phyloP scores from a whole-genome alignment of 306 rosid species.

The Ammopiptanthus mongolicus region DNA sequence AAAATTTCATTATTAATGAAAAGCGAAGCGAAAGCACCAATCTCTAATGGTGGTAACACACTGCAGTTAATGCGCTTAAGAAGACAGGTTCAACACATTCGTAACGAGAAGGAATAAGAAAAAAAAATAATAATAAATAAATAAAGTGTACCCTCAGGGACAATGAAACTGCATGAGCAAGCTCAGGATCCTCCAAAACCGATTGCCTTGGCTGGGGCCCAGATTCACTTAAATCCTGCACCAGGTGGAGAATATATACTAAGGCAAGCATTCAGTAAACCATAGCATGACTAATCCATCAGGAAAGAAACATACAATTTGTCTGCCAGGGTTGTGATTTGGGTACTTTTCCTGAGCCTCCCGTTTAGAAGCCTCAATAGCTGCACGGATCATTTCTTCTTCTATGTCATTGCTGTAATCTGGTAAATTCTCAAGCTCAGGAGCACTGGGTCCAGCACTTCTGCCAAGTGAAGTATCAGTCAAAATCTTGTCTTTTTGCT shows the following conservation, averaged over 20 bases:
- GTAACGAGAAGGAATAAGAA: neutral
- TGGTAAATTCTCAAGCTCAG: slow-evolving; percentile 42
- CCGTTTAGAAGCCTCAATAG: slow-evolving; percentile 81
- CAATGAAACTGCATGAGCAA: slow-evolving; percentile 81
- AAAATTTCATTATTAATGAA: slow-evolving; percentile 22
- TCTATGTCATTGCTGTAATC: slow-evolving; percentile 73
- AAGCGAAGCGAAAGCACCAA: neutral
- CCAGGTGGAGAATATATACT: slow-evolving; percentile 29
- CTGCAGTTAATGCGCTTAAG: neutral
- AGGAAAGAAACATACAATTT: slow-evolving; percentile 45
- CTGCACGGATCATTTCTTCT: slow-evolving; percentile 96
- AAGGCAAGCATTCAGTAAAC: slow-evolving; percentile 15
- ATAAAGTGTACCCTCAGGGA: slow-evolving; percentile 58
- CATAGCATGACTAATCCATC: slow-evolving; percentile 23
- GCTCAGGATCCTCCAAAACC: slow-evolving; percentile 60
- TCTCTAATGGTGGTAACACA: neutral
- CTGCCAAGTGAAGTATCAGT: slow-evolving; percentile 37
- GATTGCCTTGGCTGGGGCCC: slow-evolving; percentile 50
- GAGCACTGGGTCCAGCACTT: slow-evolving; percentile 47
- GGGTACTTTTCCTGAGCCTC: slow-evolving; percentile 56
- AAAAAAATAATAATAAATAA: neutral
- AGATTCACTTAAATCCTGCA: slow-evolving; percentile 49
- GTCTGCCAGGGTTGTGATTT: slow-evolving; percentile 34
- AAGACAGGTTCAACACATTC: neutral
- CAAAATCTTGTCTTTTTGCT: slow-evolving; percentile 10